Evolutionary conservation across 2,329 filamentous ascomycete species (phyloP).

Genomic region (Fusarium torreyae): DNA sequence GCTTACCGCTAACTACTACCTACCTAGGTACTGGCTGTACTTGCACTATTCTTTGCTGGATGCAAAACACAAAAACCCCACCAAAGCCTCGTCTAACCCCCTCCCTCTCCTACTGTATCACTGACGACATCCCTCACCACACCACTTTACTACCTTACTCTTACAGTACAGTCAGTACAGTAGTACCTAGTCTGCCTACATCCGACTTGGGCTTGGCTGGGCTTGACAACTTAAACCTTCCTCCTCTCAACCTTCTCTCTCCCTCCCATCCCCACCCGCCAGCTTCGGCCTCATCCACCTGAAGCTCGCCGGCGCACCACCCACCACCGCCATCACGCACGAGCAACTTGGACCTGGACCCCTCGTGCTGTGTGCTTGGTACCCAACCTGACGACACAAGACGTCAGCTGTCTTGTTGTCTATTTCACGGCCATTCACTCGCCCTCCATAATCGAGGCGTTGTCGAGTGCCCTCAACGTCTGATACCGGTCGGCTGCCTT

Average conservation of each 20-base stretch:
- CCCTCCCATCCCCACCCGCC: conserved; percentile 29
- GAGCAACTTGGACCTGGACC: conserved; percentile 20
- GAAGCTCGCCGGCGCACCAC: conserved; percentile 32
- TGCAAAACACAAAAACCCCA: conserved; percentile 52
- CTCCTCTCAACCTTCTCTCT: conserved; percentile 37
- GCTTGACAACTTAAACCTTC: conserved; percentile 40
- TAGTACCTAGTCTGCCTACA: neutral
- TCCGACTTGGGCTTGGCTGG: conserved; percentile 22
- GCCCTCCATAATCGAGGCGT: conserved; percentile 28
- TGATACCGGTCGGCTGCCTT: conserved; percentile 39
- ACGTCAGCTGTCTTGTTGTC: conserved; percentile 36
- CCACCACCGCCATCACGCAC: conserved; percentile 23
- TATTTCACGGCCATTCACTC: conserved; percentile 26
- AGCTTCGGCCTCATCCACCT: conserved; percentile 40
- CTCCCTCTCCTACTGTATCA: conserved; percentile 46
- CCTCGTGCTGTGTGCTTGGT: conserved; percentile 27
- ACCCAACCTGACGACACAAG: conserved; percentile 32
- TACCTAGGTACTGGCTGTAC: neutral
- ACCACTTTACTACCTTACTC: conserved; percentile 24
- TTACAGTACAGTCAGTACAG: neutral
- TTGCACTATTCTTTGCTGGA: conserved; percentile 17
- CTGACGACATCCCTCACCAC: conserved; percentile 53
- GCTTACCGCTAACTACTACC: conserved; percentile 39
- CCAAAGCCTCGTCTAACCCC: conserved; percentile 41
- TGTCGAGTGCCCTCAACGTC: conserved; percentile 31